Evolutionary conservation across 139 green algal genomes (phyloP).

Genomic region (Coccomyxa sp.): DNA sequence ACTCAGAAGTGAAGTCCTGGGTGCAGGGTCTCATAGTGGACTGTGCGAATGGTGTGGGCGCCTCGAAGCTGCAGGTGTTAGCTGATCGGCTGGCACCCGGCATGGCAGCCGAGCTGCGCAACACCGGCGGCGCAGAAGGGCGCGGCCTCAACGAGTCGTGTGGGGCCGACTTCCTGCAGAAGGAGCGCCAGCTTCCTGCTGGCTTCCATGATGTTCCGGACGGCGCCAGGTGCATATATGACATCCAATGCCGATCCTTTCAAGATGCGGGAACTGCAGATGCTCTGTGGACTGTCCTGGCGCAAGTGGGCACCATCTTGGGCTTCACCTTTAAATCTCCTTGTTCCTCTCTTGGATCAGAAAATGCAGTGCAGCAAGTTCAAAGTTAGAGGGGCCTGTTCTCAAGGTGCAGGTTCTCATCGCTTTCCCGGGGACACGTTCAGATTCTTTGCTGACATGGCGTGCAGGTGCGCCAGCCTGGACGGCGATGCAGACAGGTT

Average conservation of each 20-base stretch:
- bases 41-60: constrained; percentile 92
- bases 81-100: constrained; percentile 24
- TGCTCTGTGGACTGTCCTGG: too few species aligned
- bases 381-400: too few species aligned
- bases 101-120: constrained; percentile 47
- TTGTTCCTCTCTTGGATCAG: too few species aligned
- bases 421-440: too few species aligned
- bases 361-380: too few species aligned
- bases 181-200: constrained; percentile 60
- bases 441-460: too few species aligned
- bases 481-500: constrained; percentile 95
- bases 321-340: too few species aligned
- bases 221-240: constrained; percentile 15
- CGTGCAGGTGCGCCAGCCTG: constrained; percentile 59
- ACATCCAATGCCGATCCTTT: neutral
- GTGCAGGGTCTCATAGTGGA: constrained; percentile 71
- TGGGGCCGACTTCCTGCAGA: constrained; percentile 95
- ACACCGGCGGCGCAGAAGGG: constrained; percentile 21
- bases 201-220: constrained; percentile 32
- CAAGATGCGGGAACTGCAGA: too few species aligned
- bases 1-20: neutral
- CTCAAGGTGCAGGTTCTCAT: too few species aligned
- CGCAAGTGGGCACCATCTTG: too few species aligned
- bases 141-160: constrained; percentile 77
- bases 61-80: constrained; percentile 53